Conservation (phyloP, 2,329 filamentous ascomycete species). For the Shiraia bambusicola region DNA sequence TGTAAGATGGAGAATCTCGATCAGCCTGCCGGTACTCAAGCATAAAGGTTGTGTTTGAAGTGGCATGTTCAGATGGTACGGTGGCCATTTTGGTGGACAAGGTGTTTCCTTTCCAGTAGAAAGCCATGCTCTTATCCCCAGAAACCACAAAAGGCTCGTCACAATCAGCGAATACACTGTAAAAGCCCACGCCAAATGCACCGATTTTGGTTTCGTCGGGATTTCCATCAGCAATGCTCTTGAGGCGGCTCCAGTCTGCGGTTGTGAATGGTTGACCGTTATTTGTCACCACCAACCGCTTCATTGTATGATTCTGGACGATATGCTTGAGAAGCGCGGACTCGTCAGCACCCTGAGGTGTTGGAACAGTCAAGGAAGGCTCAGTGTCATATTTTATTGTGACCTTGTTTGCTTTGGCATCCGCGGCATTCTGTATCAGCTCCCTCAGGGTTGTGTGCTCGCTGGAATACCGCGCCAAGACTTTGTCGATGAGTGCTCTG, state of each 20-base stretch:
- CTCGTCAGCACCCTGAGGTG: slow-evolving; percentile 64
- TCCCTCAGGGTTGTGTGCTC: slow-evolving; percentile 90
- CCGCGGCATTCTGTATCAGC: slow-evolving; percentile 96
- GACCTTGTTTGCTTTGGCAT: slow-evolving; percentile 87
- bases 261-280: slow-evolving; percentile 84
- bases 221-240: slow-evolving; percentile 98
- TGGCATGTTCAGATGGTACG: slow-evolving; percentile 66
- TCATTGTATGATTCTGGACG: slow-evolving; percentile 80
- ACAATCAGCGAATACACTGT: slow-evolving; percentile 97
- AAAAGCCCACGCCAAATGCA: slow-evolving; percentile 97
- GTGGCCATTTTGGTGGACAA: slow-evolving; percentile 87
- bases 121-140: slow-evolving; percentile 90
- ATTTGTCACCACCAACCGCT: slow-evolving; percentile 86
- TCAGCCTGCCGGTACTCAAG: slow-evolving; percentile 89
- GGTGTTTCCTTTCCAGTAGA: slow-evolving; percentile 99
- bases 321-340: slow-evolving; percentile 79
- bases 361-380: slow-evolving; percentile 75
- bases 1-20: slow-evolving; percentile 39
- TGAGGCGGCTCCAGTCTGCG: slow-evolving; percentile 90
- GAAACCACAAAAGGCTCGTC: slow-evolving; percentile 97
- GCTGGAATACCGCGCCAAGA: slow-evolving; percentile 91
- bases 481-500: slow-evolving; percentile 94
- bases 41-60: slow-evolving; percentile 82
- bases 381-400: slow-evolving; percentile 89
- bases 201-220: slow-evolving; percentile 99